phyloP scores from a whole-genome alignment of 108 stramenopile species.

The Cyclostephanos tholiformis region DNA sequence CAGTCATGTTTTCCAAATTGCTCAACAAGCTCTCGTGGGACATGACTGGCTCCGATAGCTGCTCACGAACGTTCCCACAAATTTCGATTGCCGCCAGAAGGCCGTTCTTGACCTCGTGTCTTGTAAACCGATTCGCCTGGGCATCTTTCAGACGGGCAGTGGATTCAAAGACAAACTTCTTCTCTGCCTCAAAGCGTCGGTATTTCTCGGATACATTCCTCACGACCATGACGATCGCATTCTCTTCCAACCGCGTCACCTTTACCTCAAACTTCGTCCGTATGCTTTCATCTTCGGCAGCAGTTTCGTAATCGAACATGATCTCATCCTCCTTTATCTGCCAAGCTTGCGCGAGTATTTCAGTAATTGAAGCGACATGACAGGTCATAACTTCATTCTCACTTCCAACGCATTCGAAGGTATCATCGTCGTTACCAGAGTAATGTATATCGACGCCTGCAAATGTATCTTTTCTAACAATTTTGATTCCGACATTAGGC shows the following conservation, averaged over 20 bases:
- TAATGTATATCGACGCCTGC: neutral
- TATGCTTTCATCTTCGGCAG: slow-evolving; percentile 13
- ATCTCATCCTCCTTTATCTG: slow-evolving; percentile 10
- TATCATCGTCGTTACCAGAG: slow-evolving; percentile 1
- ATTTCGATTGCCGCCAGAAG: slow-evolving; percentile 72
- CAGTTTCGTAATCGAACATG: slow-evolving; percentile 26
- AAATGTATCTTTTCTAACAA: slow-evolving; percentile 20
- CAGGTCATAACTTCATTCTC: neutral
- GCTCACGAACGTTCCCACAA: slow-evolving; percentile 54
- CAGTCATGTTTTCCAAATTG: slow-evolving; percentile 17
- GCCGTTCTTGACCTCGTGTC: slow-evolving; percentile 82
- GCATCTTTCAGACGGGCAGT: slow-evolving; percentile 55
- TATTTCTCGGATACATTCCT: slow-evolving; percentile 56
- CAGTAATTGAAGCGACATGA: slow-evolving; percentile 24
- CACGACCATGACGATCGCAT: slow-evolving; percentile 49
- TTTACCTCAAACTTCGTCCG: slow-evolving; percentile 39
- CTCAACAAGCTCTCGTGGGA: neutral
- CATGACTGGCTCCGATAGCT: slow-evolving; percentile 21
- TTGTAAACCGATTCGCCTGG: slow-evolving; percentile 65
- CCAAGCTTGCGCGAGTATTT: slow-evolving; percentile 43
- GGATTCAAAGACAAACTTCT: slow-evolving; percentile 44
- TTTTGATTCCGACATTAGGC: neutral
- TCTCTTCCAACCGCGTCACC: slow-evolving; percentile 41
- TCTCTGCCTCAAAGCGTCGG: slow-evolving; percentile 53
- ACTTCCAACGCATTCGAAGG: neutral